These are phyloP conservation scores for Aspergillus ellipticus DNA, from an alignment of 495 filamentous ascomycete species.

Conservation along the genomic window DNA sequence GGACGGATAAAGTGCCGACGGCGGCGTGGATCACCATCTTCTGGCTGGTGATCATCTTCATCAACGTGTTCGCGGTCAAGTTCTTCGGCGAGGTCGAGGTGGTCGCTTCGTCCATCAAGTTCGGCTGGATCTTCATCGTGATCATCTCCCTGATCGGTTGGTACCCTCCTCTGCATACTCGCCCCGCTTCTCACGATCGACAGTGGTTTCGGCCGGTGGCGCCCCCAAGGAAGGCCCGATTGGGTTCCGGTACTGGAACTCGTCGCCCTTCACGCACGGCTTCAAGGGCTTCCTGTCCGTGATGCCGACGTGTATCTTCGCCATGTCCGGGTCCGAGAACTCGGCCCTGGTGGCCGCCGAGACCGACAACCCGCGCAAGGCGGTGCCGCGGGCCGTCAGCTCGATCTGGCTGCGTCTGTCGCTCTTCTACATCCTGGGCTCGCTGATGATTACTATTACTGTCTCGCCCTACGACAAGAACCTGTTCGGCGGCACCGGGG, in stretches of 20 bases:
- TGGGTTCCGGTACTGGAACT: slow-evolving; percentile 62
- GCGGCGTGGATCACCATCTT: slow-evolving; percentile 48
- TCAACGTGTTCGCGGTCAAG: slow-evolving; percentile 45
- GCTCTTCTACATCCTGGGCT: slow-evolving; percentile 53
- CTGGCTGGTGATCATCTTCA: slow-evolving; percentile 37
- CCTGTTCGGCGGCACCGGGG: slow-evolving; percentile 39
- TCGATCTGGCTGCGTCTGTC: slow-evolving; percentile 65
- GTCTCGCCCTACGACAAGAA: slow-evolving; percentile 38
- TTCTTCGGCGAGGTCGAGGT: slow-evolving; percentile 57
- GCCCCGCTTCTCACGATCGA: slow-evolving; percentile 14
- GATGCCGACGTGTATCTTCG: slow-evolving; percentile 64
- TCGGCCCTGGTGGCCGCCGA: slow-evolving; percentile 59
- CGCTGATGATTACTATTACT: slow-evolving; percentile 57
- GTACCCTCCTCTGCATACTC: slow-evolving; percentile 10
- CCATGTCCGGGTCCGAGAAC: slow-evolving; percentile 60
- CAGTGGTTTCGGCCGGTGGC: slow-evolving; percentile 53
- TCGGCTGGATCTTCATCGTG: slow-evolving; percentile 41
- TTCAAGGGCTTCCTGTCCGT: slow-evolving; percentile 67
- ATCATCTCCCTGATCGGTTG: slow-evolving; percentile 32
- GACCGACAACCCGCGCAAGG: slow-evolving; percentile 56
- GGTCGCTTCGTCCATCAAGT: slow-evolving; percentile 45
- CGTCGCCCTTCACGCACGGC: slow-evolving; percentile 61
- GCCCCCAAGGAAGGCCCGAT: slow-evolving; percentile 49
- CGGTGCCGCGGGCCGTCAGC: slow-evolving; percentile 59
- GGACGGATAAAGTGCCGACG: slow-evolving; percentile 42